phyloP scores from a whole-genome alignment of 768 basidiomycete genomes.

The Trametes maxima region DNA sequence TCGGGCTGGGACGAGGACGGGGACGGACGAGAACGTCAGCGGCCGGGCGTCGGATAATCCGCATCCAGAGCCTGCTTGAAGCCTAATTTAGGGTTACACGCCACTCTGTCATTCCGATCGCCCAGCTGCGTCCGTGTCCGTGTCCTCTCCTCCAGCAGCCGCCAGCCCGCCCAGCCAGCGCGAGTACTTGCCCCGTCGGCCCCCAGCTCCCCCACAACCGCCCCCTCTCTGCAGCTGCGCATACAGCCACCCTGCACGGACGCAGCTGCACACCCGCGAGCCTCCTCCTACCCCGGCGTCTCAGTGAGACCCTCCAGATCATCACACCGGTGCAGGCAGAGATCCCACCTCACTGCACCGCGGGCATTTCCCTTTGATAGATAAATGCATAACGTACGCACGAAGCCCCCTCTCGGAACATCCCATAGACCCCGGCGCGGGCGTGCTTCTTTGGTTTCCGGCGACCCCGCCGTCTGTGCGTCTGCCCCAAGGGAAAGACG shows the following conservation, averaged over 20 bases:
- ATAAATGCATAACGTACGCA: slow-evolving; percentile 27
- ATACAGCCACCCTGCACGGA: neutral
- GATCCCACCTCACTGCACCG: slow-evolving; percentile 4
- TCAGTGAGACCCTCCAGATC: slow-evolving; percentile 4
- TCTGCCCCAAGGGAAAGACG: slow-evolving; percentile 15
- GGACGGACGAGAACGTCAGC: slow-evolving; percentile 1
- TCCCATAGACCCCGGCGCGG: slow-evolving; percentile 16
- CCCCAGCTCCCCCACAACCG: too few relatives aligned
- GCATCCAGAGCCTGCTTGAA: slow-evolving; percentile 19
- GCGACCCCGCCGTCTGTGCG: too few relatives aligned
- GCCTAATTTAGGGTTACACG: slow-evolving; percentile 26
- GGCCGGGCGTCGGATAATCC: slow-evolving; percentile 6
- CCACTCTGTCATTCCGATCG: slow-evolving; percentile 8
- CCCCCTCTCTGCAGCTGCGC: too few relatives aligned
- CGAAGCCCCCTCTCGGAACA: slow-evolving; percentile 13
- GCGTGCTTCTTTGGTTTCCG: slow-evolving; percentile 12
- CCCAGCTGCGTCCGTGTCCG: too few relatives aligned
- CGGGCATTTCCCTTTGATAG: slow-evolving; percentile 23
- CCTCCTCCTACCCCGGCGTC: slow-evolving; percentile 1
- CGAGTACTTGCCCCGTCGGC: neutral
- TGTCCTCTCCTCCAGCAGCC: neutral
- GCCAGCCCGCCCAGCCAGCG: neutral
- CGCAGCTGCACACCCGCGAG: slow-evolving; percentile 3
- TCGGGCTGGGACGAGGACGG: neutral
- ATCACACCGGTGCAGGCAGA: slow-evolving; percentile 18